These are phyloP conservation scores for Neurospora sp. DNA, from an alignment of 2,329 filamentous ascomycete species.

Conservation along the genomic window DNA sequence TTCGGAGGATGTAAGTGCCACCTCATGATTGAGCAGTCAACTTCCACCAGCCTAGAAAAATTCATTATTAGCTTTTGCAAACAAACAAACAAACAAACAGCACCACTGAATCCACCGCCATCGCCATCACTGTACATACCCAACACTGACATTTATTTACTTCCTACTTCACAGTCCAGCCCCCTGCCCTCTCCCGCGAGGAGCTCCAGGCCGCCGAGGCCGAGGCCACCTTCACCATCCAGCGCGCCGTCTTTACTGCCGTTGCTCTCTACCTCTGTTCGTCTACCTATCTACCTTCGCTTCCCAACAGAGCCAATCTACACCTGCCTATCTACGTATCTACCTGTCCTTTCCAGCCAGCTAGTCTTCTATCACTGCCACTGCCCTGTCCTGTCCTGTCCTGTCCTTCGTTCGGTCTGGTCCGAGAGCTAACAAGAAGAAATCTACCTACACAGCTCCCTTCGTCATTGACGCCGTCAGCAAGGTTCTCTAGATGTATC, in stretches of 20 bases:
- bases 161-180: slow-evolving; percentile 44
- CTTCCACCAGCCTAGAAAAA: too few species aligned
- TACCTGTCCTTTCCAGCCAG: background rate
- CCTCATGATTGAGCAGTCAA: background rate
- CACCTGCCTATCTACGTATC: too few species aligned
- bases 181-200: slow-evolving; percentile 58
- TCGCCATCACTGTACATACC: background rate
- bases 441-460: slow-evolving; percentile 34
- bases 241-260: slow-evolving; percentile 55
- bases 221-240: slow-evolving; percentile 56
- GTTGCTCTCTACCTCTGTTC: slow-evolving; percentile 68
- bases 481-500: slow-evolving; percentile 22
- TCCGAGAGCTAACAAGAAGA: background rate
- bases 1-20: slow-evolving; percentile 49
- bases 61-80: background rate
- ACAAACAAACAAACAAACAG: background rate
- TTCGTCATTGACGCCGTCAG: slow-evolving; percentile 42
- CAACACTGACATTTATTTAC: background rate
- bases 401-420: background rate
- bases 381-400: background rate
- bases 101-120: background rate
- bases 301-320: too few species aligned
- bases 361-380: too few species aligned
- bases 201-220: slow-evolving; percentile 62
- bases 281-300: slow-evolving; percentile 20